Evolutionary conservation across 805 yeast genomes (phyloP).

Genomic region (Ogataea ramenticola): DNA sequence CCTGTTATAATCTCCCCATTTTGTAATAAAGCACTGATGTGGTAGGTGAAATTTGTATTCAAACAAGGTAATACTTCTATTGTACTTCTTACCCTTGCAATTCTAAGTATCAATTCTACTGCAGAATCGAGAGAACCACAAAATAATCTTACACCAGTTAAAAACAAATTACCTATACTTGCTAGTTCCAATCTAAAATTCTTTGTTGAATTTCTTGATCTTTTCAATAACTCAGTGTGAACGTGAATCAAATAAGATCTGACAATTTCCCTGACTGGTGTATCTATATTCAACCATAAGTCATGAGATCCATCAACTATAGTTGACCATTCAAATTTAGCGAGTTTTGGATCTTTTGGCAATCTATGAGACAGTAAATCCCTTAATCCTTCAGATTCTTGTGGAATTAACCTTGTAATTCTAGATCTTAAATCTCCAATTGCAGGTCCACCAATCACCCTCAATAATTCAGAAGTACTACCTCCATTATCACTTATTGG

Average conservation of each 20-base stretch:
- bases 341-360: slow-evolving; percentile 37
- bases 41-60: slow-evolving; percentile 79
- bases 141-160: slow-evolving; percentile 75
- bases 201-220: slow-evolving; percentile 46
- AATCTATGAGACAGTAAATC: slow-evolving; percentile 43
- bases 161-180: slow-evolving; percentile 75
- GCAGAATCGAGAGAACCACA: slow-evolving; percentile 83
- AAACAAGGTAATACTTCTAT: slow-evolving; percentile 70
- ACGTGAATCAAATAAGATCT: slow-evolving; percentile 74
- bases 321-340: slow-evolving; percentile 66
- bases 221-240: slow-evolving; percentile 67
- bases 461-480: slow-evolving; percentile 78
- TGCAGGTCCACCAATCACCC: slow-evolving; percentile 92
- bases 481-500: slow-evolving; percentile 95
- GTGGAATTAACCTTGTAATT: slow-evolving; percentile 65
- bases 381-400: slow-evolving; percentile 30
- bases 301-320: slow-evolving; percentile 75
- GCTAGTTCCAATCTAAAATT: slow-evolving; percentile 73
- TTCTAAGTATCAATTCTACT: slow-evolving; percentile 62
- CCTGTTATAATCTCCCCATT: slow-evolving; percentile 78
- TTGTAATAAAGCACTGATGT: slow-evolving; percentile 66
- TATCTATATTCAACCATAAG: slow-evolving; percentile 56
- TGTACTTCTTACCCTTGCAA: slow-evolving; percentile 49
- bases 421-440: slow-evolving; percentile 88
- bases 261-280: slow-evolving; percentile 61